phyloP scores from a whole-genome alignment of 2,329 filamentous ascomycete species.

The Fusarium torulosum region DNA sequence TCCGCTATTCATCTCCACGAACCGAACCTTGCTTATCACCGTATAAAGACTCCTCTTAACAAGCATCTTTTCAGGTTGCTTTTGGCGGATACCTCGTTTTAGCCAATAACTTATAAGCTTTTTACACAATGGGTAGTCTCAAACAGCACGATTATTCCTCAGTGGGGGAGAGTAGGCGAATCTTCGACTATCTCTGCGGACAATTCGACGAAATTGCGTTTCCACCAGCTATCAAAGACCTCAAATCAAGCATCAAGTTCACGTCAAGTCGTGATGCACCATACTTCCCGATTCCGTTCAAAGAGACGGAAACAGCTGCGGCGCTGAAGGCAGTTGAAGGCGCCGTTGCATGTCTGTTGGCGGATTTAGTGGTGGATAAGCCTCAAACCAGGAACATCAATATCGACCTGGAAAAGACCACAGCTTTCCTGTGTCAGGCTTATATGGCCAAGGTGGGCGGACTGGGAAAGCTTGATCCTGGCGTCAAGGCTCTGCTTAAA shows the following conservation, averaged over 20 bases:
- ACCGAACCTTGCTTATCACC: background rate
- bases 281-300: constrained; percentile 62
- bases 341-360: constrained; percentile 51
- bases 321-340: constrained; percentile 61
- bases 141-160: constrained; percentile 39
- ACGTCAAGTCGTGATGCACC: constrained; percentile 53
- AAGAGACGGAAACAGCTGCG: constrained; percentile 59
- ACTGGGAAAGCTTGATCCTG: constrained; percentile 54
- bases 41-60: constrained; percentile 30
- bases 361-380: constrained; percentile 43
- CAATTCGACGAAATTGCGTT: constrained; percentile 50
- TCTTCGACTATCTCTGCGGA: constrained; percentile 37
- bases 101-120: constrained; percentile 1
- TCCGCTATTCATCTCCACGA: background rate
- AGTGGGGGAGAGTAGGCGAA: constrained; percentile 36
- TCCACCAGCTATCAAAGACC: constrained; percentile 46
- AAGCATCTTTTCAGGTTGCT: background rate
- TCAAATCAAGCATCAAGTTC: constrained; percentile 50
- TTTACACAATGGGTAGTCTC: constrained; percentile 31
- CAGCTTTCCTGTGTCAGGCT: constrained; percentile 57
- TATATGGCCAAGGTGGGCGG: constrained; percentile 55
- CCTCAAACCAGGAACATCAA: constrained; percentile 40
- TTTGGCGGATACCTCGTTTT: background rate
- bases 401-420: constrained; percentile 56
- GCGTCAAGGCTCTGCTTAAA: constrained; percentile 51